Percentiles rank a stretch among this genome's conserved stretches.
These are phyloP conservation scores for Lactarius evosmus DNA, from an alignment of 768 basidiomycete genomes.

Conservation along the genomic window DNA sequence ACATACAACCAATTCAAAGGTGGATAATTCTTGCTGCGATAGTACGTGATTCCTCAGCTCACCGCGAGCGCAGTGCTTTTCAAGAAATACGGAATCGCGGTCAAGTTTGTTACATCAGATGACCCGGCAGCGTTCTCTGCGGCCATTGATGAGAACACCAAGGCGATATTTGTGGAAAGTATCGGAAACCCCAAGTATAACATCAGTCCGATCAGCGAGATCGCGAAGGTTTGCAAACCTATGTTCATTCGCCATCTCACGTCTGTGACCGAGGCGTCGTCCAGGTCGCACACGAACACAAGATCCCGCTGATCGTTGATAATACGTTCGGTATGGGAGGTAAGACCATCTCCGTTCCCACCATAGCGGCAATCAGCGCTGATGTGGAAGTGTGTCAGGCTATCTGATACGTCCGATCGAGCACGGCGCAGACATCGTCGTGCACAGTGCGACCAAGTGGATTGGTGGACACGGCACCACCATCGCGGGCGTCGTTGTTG, in stretches of 20 bases:
- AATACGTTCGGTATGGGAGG: conserved; percentile 77
- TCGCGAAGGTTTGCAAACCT: conserved; percentile 54
- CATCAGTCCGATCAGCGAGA: conserved; percentile 60
- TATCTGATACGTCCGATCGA: conserved; percentile 70
- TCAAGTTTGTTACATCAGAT: conserved; percentile 58
- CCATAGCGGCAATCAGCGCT: neutral
- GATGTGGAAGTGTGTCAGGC: conserved; percentile 25
- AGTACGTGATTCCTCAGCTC: neutral
- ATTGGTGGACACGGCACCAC: conserved; percentile 80
- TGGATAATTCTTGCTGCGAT: conserved; percentile 17
- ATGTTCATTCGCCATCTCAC: too few relatives aligned
- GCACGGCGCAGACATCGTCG: conserved; percentile 75
- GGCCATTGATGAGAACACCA: conserved; percentile 75
- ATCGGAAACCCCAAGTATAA: conserved; percentile 79
- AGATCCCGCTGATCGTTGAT: conserved; percentile 77
- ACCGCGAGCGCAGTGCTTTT: conserved; percentile 49
- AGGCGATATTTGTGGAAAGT: conserved; percentile 69
- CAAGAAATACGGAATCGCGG: conserved; percentile 62
- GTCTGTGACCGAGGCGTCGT: neutral
- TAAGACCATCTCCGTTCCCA: conserved; percentile 11
- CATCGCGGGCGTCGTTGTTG: conserved; percentile 72
- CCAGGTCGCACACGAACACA: conserved; percentile 66
- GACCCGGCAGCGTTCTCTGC: conserved; percentile 57
- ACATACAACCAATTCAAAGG: conserved; percentile 76
- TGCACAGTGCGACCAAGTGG: conserved; percentile 84